Evolutionary conservation across 148 eudicot species (phyloP).

Genomic region (Chenopodium album): DNA sequence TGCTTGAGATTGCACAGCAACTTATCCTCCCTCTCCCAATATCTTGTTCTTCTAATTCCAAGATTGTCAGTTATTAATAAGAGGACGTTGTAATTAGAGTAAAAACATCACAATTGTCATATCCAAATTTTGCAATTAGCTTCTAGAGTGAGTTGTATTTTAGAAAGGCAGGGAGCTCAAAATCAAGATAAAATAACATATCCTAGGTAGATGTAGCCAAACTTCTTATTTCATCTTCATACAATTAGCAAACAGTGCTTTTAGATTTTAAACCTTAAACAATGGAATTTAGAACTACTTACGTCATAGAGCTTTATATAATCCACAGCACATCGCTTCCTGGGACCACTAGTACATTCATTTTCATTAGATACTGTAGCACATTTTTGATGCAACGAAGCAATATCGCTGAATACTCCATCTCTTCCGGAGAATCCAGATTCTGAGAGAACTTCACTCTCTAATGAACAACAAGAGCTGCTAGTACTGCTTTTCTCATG

Average conservation of each 20-base stretch:
- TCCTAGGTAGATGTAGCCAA: background rate
- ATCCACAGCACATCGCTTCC: conserved; percentile 72
- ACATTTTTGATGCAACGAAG: conserved; percentile 23
- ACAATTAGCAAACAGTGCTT: background rate
- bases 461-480: conserved; percentile 57
- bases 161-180: too few relatives aligned
- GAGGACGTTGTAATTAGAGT: too few relatives aligned
- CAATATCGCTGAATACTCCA: conserved; percentile 23
- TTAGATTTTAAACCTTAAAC: background rate
- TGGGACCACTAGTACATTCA: conserved; percentile 63
- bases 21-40: too few relatives aligned
- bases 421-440: conserved; percentile 36
- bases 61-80: too few relatives aligned
- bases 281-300: conserved; percentile 36
- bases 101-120: too few relatives aligned
- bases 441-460: conserved; percentile 53
- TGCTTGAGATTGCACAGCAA: too few relatives aligned
- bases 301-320: conserved; percentile 75
- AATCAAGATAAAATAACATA: too few relatives aligned
- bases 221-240: too few relatives aligned
- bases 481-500: conserved; percentile 47
- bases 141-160: too few relatives aligned
- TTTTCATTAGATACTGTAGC: conserved; percentile 43
- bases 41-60: too few relatives aligned
- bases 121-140: too few relatives aligned